Evolutionary conservation across 257 asterid genomes (phyloP).

Genomic region (Eucommia ulmoides): DNA sequence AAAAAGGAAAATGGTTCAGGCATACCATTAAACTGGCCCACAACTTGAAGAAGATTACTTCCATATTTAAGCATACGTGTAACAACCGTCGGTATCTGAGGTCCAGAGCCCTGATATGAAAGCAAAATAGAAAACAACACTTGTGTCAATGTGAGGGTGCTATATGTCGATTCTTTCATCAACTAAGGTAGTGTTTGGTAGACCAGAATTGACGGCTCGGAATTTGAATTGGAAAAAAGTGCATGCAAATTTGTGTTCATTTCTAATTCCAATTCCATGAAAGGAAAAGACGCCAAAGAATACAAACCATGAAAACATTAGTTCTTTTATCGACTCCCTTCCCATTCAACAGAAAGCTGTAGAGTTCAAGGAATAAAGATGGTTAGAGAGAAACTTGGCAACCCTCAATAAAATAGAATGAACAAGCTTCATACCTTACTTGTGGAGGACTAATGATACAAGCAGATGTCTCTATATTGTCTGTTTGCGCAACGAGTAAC

Average conservation of each 20-base stretch:
- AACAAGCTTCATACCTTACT: slow-evolving; percentile 46
- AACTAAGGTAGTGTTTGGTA: no score
- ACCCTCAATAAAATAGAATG: not conserved
- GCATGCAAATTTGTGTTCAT: no score
- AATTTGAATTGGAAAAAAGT: no score
- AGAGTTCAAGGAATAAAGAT: slow-evolving; percentile 12
- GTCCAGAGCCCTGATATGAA: slow-evolving; percentile 61
- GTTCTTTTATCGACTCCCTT: slow-evolving; percentile 62
- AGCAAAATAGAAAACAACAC: slow-evolving; percentile 5
- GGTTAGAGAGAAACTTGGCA: not conserved
- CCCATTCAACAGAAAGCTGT: slow-evolving; percentile 90
- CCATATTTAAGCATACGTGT: slow-evolving; percentile 63
- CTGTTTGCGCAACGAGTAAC: slow-evolving; percentile 61
- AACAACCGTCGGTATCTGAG: slow-evolving; percentile 70
- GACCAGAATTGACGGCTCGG: no score
- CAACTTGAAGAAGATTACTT: slow-evolving; percentile 79
- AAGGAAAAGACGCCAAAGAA: no score
- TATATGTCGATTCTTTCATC: no score
- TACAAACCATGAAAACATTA: slow-evolving; percentile 40
- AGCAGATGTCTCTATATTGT: slow-evolving; percentile 55
- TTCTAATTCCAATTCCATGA: no score
- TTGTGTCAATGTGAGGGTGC: no score
- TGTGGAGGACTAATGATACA: slow-evolving; percentile 76
- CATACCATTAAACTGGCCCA: slow-evolving; percentile 82
- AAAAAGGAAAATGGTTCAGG: slow-evolving; percentile 7